Conservation (phyloP, 345 rosid species). For the Populus davidiana region DNA sequence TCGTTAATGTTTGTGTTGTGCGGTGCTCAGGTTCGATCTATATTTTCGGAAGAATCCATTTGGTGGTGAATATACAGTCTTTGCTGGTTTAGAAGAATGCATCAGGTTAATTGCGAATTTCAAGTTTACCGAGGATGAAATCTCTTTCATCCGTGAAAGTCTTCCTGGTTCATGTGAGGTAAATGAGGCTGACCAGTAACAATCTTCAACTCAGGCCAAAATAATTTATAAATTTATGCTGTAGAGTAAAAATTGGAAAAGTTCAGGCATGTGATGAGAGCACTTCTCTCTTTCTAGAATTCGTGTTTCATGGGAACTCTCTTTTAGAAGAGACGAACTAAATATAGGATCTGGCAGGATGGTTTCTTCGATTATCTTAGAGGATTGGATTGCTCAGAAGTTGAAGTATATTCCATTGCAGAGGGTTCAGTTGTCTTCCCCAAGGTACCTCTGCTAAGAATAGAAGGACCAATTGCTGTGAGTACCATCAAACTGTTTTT, state of each 20-base stretch:
- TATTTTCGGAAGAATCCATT: slow-evolving; percentile 95
- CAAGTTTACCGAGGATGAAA: slow-evolving; percentile 65
- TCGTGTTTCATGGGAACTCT: neutral
- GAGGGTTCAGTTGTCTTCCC: slow-evolving; percentile 96
- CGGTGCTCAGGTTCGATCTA: slow-evolving; percentile 69
- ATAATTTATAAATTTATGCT: too few relatives aligned
- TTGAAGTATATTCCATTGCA: slow-evolving; percentile 75
- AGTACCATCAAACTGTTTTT: slow-evolving; percentile 35
- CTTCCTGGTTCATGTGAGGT: slow-evolving; percentile 84
- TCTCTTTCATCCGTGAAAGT: slow-evolving; percentile 57
- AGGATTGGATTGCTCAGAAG: slow-evolving; percentile 82
- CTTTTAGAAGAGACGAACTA: neutral
- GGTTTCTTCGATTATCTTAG: slow-evolving; percentile 77
- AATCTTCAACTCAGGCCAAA: too few relatives aligned
- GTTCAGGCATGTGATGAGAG: too few relatives aligned
- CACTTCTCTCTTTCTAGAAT: neutral
- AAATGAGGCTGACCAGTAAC: neutral
- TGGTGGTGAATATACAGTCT: slow-evolving; percentile 88
- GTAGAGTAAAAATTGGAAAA: too few relatives aligned
- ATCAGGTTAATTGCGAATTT: slow-evolving; percentile 83
- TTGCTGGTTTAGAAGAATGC: slow-evolving; percentile 97
- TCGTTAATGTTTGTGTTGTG: neutral
- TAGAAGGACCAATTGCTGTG: slow-evolving; percentile 95
- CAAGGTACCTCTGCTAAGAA: slow-evolving; percentile 84
- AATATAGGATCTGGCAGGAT: slow-evolving; percentile 37